Conservation (phyloP, 2,329 filamentous ascomycete species). For the Diaporthe citrichinensis region DNA sequence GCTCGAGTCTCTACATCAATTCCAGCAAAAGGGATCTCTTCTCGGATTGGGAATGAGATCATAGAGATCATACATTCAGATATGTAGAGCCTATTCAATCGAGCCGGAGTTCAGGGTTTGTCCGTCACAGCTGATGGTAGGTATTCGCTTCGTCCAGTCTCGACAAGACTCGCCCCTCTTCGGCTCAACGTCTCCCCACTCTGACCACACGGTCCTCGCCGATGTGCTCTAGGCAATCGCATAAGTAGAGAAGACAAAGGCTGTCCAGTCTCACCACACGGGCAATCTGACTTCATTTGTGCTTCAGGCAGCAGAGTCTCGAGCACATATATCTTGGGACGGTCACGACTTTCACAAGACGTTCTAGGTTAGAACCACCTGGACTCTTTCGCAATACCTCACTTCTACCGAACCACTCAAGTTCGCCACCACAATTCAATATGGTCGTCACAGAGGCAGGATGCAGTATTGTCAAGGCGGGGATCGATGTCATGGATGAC, state of each 20-base stretch:
- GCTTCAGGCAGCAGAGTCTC: slow-evolving; percentile 6
- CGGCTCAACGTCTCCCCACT: neutral
- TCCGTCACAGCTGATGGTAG: neutral
- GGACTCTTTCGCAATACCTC: neutral
- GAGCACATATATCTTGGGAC: neutral
- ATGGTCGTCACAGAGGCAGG: slow-evolving; percentile 45
- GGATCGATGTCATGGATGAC: slow-evolving; percentile 43
- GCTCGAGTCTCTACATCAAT: neutral
- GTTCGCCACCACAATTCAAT: neutral
- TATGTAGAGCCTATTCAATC: neutral
- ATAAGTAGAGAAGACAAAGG: neutral
- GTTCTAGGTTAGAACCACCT: neutral
- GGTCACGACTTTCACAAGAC: neutral
- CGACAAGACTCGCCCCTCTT: neutral
- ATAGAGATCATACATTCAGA: neutral
- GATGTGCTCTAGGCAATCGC: neutral
- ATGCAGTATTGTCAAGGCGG: slow-evolving; percentile 44
- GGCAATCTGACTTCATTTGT: neutral
- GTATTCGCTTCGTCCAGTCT: neutral
- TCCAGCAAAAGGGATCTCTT: too few species aligned
- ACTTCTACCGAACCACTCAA: neutral
- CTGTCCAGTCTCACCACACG: too few species aligned
- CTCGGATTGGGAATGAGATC: neutral
- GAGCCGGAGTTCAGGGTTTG: neutral
- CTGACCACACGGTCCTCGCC: neutral